Base-by-base conservation (phyloP, 352 stramenopile genomes). In the Detonula confervacea region DNA sequence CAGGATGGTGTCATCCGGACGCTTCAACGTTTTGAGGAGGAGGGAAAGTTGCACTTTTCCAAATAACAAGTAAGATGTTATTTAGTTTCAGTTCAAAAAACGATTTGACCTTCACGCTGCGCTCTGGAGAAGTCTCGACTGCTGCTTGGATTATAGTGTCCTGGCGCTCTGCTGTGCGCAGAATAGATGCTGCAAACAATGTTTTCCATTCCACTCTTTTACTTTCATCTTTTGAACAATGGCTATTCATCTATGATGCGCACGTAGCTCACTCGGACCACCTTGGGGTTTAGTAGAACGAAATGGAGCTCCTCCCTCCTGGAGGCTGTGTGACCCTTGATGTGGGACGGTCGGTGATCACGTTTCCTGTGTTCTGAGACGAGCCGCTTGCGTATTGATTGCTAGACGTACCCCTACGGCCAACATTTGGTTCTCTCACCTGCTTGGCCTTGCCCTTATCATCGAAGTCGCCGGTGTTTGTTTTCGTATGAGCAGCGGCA, bases 281-380 rank as follows among this genome's bases (percentile, higher is more conserved):
- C n/a, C n/a, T n/a, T 42, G 33, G 33, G 11, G 33, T 65, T 74
- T 35, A 75, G 11, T 29, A 59, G 20, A 81, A 75, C 4, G 54
- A 69, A 64, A 84, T 80, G 1, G 62, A 77, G 14, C 59, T 75
- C 24, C 69, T 70, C 30, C 88, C 88, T 47, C 88, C 88, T 35
- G 86, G 84, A 22, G 88, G 85, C 20, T 77, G 57, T 5, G 81
- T 65, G 0, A 93, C 84, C 37, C 83, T 83, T 4, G 73, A 88
- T 3, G 84, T 88, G 1, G 88, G 86, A 72, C 88, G 84, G 51
- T 90, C 88, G 1, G 88, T 93, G 46, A 92, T 79, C 6, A 92
- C 79, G 69, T 93, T 91, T 22, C 83, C 88, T 9, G 62, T 78
- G 65, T 93, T 93, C 68, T 81, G 80, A 20, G 56, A 82, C 61